Evolutionary conservation across 2,329 filamentous ascomycete species (phyloP).

Genomic region (Xylariaceae sp.): DNA sequence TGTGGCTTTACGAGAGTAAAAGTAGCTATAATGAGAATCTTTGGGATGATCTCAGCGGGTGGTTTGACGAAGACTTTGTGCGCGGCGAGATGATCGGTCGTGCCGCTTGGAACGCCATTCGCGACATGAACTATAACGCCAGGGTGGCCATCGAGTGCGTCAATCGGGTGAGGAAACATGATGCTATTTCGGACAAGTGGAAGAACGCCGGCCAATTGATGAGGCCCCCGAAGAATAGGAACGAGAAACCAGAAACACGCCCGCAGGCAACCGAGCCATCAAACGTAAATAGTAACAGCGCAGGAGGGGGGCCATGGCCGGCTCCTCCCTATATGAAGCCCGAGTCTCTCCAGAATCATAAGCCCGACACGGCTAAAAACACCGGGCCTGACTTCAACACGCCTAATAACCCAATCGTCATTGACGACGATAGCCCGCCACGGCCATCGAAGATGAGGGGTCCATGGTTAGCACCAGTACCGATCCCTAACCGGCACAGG

Average conservation of each 20-base stretch:
- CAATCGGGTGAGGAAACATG: not conserved
- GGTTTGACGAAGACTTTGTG: conserved; percentile 33
- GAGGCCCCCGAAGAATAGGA: not conserved
- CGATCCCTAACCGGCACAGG: not conserved
- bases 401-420: too few relatives aligned
- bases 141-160: conserved; percentile 35
- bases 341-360: too few relatives aligned
- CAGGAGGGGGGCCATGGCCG: too few relatives aligned
- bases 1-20: conserved; percentile 2
- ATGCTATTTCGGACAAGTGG: not conserved
- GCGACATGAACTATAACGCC: conserved; percentile 32
- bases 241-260: conserved; percentile 1
- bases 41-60: conserved; percentile 30
- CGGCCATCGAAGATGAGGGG: too few relatives aligned
- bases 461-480: not conserved
- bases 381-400: too few relatives aligned
- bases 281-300: too few relatives aligned
- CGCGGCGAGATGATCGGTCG: conserved; percentile 39
- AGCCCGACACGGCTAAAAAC: too few relatives aligned
- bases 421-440: too few relatives aligned
- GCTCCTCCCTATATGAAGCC: too few relatives aligned
- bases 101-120: conserved; percentile 26
- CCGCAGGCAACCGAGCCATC: too few relatives aligned
- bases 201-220: not conserved
- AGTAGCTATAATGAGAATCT: conserved; percentile 15